Base-by-base conservation (phyloP, 176 grass and related monocot genomes). In the Tillandsia fasciculata region DNA sequence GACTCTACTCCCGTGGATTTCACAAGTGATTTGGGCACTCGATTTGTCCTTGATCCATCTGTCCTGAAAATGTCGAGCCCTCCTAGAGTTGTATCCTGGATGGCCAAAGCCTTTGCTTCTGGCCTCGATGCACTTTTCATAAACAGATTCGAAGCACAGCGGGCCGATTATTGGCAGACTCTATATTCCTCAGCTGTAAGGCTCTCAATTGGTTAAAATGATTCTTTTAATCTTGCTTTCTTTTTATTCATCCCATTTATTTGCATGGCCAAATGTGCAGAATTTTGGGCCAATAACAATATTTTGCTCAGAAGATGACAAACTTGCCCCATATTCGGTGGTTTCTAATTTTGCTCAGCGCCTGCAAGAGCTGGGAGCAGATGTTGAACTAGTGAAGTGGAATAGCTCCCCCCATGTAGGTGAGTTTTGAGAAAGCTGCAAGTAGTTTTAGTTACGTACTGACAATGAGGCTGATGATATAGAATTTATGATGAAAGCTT, bases 1-100 rank as follows among this genome's bases (percentile, higher is more conserved):
- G 93, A 97, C 67, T 97, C 93, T 12, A 79, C 64, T 74, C 89
- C 93, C 48, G 86, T 97, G 20, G 93, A 97, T 87, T 97, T 97
- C 69, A 86, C 86, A n/a, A 97, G 89, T 79, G 89, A 97, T 67
- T 66, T 87, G 27, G 93, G 93, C 74, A 87, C 93, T 63, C 84
- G 87, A 26, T 97, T 97, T 81, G 49, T 97, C 58, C 88, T 97
- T 69, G 71, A 97, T 78, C 89, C 93, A 73, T 88, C 80, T 87
- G 81, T 97, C 64, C 78, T 97, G 49, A 92, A 92, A 71, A 85
- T 85, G 73, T 78, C 84, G 53, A 67, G 86, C 67, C 93, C 93
- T 63, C 93, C 93, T 65, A 91, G 89, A 80, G 69, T 87, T 63
- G 61, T 92, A 61, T 85, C 83, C 71, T 97, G 93, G 93, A 85